Percentiles rank a stretch among this genome's conserved stretches.
Conservation (phyloP, 176 grass and related monocot species). For the Carex kokanica region DNA sequence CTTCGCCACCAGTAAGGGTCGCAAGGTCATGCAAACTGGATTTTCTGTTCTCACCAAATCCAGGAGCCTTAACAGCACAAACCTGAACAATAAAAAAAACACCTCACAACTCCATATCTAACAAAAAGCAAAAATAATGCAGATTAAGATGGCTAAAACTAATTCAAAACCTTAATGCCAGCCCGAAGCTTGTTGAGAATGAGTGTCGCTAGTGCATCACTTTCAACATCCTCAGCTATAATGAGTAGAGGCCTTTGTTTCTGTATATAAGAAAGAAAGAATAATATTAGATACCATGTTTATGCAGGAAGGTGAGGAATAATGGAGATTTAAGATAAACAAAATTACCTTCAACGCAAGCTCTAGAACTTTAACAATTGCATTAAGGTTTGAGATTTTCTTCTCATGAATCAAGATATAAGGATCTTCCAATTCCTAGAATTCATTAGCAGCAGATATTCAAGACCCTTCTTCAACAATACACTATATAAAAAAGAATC, state of each 20-base stretch:
- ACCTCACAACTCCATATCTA: not conserved
- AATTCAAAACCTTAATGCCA: constrained; percentile 59
- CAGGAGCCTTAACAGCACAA: constrained; percentile 97
- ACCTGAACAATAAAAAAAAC: constrained; percentile 43
- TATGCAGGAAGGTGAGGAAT: not conserved
- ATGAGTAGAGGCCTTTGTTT: constrained; percentile 88
- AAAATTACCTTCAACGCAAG: constrained; percentile 63
- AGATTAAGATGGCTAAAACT: not conserved
- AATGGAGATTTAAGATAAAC: not conserved
- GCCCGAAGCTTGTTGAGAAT: constrained; percentile 97
- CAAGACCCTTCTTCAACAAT: constrained; percentile 7
- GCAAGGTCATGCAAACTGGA: constrained; percentile 86
- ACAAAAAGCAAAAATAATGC: constrained; percentile 14
- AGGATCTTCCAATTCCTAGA: constrained; percentile 86
- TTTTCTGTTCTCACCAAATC: constrained; percentile 98
- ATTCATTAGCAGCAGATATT: not conserved
- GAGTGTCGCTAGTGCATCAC: constrained; percentile 87
- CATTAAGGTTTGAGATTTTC: constrained; percentile 73
- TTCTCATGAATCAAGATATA: constrained; percentile 97
- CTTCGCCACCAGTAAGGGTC: constrained; percentile 74
- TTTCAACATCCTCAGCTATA: constrained; percentile 96
- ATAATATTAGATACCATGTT: not conserved
- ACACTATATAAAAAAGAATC: not conserved
- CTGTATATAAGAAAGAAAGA: constrained; percentile 35
- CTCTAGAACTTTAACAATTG: constrained; percentile 82